A percentile compares a stretch with the other conserved stretches of the same genome.
phyloP scores from a whole-genome alignment of 345 rosid species.

The Gossypium sturtianum region DNA sequence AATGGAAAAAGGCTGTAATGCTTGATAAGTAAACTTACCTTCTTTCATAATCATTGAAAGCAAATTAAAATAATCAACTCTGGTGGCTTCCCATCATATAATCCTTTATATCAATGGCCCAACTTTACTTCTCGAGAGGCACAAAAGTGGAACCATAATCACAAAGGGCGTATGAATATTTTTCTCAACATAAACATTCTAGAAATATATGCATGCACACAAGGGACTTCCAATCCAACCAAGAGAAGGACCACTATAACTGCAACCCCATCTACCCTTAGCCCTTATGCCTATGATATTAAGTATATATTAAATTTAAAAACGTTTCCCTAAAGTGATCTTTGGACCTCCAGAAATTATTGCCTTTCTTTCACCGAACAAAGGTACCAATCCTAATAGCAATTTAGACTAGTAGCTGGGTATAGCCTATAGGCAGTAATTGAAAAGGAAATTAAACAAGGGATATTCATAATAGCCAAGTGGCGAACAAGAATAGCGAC shows the following conservation, averaged over 20 bases:
- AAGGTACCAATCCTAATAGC: too few species aligned
- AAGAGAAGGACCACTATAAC: too few species aligned
- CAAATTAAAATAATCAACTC: neutral
- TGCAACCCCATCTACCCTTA: neutral
- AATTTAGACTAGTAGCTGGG: neutral
- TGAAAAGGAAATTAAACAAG: neutral
- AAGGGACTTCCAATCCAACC: neutral
- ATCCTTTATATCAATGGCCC: neutral
- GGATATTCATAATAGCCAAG: neutral
- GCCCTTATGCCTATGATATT: too few species aligned
- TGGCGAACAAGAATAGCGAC: constrained; percentile 38
- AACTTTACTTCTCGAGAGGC: neutral
- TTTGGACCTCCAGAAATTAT: too few species aligned
- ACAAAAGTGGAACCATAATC: neutral
- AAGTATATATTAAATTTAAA: too few species aligned
- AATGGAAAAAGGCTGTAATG: neutral
- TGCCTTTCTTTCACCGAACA: too few species aligned
- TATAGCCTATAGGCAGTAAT: neutral
- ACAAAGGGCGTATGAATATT: neutral
- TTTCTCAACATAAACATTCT: neutral
- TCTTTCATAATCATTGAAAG: neutral
- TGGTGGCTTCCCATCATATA: neutral
- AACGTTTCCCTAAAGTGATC: neutral
- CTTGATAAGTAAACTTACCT: neutral
- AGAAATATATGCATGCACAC: neutral